Conservation (phyloP, 1,139 yeast genomes). For the Magnusiomyces paraingens region DNA sequence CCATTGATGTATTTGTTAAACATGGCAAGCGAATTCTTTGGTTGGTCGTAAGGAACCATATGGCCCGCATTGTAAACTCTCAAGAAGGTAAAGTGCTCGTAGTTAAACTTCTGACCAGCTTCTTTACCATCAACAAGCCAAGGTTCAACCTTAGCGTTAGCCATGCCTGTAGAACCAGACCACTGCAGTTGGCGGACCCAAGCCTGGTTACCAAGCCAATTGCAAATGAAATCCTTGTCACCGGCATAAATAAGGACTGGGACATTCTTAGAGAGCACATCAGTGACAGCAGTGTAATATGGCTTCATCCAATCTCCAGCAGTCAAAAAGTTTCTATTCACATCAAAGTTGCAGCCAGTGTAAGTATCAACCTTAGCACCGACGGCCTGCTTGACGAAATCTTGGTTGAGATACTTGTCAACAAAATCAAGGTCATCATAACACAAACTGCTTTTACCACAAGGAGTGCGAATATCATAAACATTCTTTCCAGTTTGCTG, state of each 20-base stretch:
- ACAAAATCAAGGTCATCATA: slow-evolving; percentile 52
- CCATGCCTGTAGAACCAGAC: slow-evolving; percentile 39
- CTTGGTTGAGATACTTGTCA: slow-evolving; percentile 53
- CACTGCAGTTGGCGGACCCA: slow-evolving; percentile 69
- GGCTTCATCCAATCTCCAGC: slow-evolving; percentile 62
- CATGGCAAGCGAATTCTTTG: slow-evolving; percentile 60
- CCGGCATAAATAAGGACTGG: slow-evolving; percentile 85
- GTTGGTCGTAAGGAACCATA: slow-evolving; percentile 71
- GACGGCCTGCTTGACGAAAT: slow-evolving; percentile 56
- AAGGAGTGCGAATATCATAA: slow-evolving; percentile 59
- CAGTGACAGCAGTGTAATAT: slow-evolving; percentile 54
- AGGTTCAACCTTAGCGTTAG: slow-evolving; percentile 33
- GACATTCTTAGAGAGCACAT: slow-evolving; percentile 50
- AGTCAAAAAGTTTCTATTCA: slow-evolving; percentile 47
- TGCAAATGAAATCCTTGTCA: slow-evolving; percentile 83
- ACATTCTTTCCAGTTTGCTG: slow-evolving; percentile 56
- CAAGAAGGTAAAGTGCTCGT: slow-evolving; percentile 49
- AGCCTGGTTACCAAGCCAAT: slow-evolving; percentile 82
- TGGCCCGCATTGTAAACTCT: slow-evolving; percentile 58
- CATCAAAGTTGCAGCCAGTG: slow-evolving; percentile 51
- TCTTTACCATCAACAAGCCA: slow-evolving; percentile 37
- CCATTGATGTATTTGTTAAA: slow-evolving; percentile 59
- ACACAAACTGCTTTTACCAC: slow-evolving; percentile 50
- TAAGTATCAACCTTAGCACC: slow-evolving; percentile 49
- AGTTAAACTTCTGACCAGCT: slow-evolving; percentile 50